A percentile compares a stretch with the other conserved stretches of the same genome.
phyloP scores from a whole-genome alignment of 2,329 filamentous ascomycete species.

The Exophiala phaeomuriformis region DNA sequence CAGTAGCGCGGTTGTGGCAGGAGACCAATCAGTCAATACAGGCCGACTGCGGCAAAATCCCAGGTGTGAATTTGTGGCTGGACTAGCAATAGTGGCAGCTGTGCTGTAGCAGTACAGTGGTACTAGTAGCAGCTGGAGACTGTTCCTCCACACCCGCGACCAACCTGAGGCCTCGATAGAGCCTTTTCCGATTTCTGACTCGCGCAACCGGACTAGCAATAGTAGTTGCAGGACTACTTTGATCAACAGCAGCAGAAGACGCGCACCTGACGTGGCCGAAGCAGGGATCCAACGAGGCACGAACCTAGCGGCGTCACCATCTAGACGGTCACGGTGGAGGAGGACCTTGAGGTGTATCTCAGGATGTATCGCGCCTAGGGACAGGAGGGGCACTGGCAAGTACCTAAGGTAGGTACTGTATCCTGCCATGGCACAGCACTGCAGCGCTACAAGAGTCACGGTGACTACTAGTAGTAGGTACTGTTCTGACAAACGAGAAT shows the following conservation, averaged over 20 bases:
- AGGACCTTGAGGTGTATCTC: neutral
- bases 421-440: too few species aligned
- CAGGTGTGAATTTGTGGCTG: neutral
- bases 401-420: neutral
- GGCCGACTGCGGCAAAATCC: slow-evolving; percentile 10
- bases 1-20: neutral
- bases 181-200: neutral
- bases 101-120: too few species aligned
- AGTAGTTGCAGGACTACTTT: too few species aligned
- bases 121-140: neutral
- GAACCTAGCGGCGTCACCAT: slow-evolving; percentile 22
- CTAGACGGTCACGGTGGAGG: slow-evolving; percentile 15
- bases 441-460: too few species aligned
- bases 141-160: neutral
- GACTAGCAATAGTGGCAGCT: too few species aligned
- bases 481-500: too few species aligned
- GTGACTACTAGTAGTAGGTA: too few species aligned
- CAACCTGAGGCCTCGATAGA: neutral
- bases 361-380: slow-evolving; percentile 8
- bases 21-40: slow-evolving; percentile 5
- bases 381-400: neutral
- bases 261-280: neutral
- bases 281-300: slow-evolving; percentile 13
- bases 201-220: neutral
- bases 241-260: neutral